Base-by-base conservation (phyloP, 2,329 filamentous ascomycete species). In the Lecanicillium sp. region DNA sequence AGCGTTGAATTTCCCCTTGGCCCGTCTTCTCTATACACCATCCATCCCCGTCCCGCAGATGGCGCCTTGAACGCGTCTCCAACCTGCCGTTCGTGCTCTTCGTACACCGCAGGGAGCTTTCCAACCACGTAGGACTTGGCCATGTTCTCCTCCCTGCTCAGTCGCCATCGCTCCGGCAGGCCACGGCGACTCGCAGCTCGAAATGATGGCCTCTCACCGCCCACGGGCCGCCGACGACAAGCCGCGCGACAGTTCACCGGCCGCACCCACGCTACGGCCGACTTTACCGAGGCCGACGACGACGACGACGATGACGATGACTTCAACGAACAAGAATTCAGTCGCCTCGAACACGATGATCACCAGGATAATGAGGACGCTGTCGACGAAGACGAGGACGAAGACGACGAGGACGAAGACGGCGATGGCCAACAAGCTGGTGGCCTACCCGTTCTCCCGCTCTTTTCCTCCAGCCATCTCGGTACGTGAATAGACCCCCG, bases 381-480 rank as follows among this genome's bases (percentile, higher is more conserved):
- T 4, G 68, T 67, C 11, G 64, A 65, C 19, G 62, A 60, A 4
- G 56, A 61, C 7, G 69, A 72, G 22, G 66, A 68, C 41, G 62
- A 66, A 11, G 17, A 33, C 10, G 67, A 68, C 11, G 62, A 64
- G 30, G 59, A 58, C n/a, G 56, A 62, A 11, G 55, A 57, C 19
- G 49, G 48, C 18, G 46, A 44, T 27, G 38, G 32, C 15, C 34
- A 42, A 28, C 45, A 45, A 39, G 54, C 49, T 18, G 48, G 51
- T 29, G 47, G 43, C 39, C 56, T 58, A 48, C 65, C 65, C 17
- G 55, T 76, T 32, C 68, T 94, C 44, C 87, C 87, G 34, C 79
- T 94, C 40, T 94, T 94, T 59, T 88, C 85, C 33, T 76, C 84
- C 17, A 75, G 77, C 40, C 81, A 89, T 60, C 72, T 94, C 48